Percentiles rank a stretch among this genome's conserved stretches.
phyloP scores from a whole-genome alignment of 345 rosid species.

The Brassica juncea region DNA sequence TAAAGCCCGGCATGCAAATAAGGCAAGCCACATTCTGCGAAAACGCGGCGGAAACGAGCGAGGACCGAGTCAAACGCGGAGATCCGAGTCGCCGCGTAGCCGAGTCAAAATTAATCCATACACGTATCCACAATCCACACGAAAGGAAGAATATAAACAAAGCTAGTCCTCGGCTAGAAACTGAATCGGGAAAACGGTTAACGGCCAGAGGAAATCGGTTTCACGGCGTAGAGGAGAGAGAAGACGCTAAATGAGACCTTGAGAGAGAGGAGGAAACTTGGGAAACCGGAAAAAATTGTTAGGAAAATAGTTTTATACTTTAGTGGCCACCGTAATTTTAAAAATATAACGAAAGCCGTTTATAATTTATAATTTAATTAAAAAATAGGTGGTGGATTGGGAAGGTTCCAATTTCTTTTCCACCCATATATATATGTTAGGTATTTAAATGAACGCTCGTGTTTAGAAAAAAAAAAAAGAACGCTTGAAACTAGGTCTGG shows the following conservation, averaged over 20 bases:
- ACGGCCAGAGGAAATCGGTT: conserved; percentile 40
- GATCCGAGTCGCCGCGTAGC: conserved; percentile 58
- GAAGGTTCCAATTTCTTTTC: conserved; percentile 37
- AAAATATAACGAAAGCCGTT: conserved; percentile 15
- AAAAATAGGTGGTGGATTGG: conserved; percentile 19
- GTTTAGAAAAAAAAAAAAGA: too few species aligned
- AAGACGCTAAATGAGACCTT: conserved; percentile 35
- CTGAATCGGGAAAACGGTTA: conserved; percentile 17
- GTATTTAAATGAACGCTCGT: not conserved
- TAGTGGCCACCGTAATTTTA: conserved; percentile 38
- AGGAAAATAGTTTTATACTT: conserved; percentile 56
- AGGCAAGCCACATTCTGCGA: conserved; percentile 69
- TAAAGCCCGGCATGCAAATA: conserved; percentile 40
- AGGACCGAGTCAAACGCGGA: conserved; percentile 51
- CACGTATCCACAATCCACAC: conserved; percentile 14
- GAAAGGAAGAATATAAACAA: not conserved
- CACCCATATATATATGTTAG: not conserved
- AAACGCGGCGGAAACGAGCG: conserved; percentile 43
- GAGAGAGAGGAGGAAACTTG: conserved; percentile 51
- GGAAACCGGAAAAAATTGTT: conserved; percentile 61
- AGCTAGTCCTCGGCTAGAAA: not conserved
- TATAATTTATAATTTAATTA: not conserved
- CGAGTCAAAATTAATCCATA: conserved; percentile 23
- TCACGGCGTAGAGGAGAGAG: conserved; percentile 54
- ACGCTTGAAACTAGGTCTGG: too few species aligned